Evolutionary conservation across 371 early-diverging fungal species (phyloP).

Genomic region (Apophysomyces trapeziformis): DNA sequence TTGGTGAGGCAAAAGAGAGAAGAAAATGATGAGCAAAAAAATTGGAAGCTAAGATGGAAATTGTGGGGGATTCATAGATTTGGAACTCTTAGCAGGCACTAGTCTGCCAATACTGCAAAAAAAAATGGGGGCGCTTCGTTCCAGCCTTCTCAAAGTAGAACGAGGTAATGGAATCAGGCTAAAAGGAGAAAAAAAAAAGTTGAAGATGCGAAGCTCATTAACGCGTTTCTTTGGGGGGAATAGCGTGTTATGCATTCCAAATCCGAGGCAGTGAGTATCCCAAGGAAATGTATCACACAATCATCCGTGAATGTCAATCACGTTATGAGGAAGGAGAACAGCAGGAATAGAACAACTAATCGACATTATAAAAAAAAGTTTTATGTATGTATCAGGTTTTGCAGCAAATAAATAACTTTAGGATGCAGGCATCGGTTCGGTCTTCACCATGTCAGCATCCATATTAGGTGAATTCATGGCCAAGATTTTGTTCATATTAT

Average conservation of each 20-base stretch:
- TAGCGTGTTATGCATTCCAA: conserved; percentile 46
- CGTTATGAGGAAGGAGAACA: conserved; percentile 30
- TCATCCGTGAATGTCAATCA: conserved; percentile 41
- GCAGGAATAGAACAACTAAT: neutral
- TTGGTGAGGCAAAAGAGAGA: conserved; percentile 20
- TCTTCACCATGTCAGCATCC: conserved; percentile 21
- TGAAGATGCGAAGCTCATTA: too few species aligned
- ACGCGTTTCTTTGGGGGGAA: too few species aligned
- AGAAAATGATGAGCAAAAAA: too few species aligned
- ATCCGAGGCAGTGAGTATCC: conserved; percentile 53
- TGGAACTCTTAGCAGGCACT: conserved; percentile 35
- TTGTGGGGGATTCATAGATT: conserved; percentile 26
- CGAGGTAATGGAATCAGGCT: conserved; percentile 27
- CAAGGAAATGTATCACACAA: conserved; percentile 40
- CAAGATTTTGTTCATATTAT: neutral
- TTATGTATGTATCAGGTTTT: too few species aligned
- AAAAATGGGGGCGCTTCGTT: conserved; percentile 37
- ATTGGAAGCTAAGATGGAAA: too few species aligned
- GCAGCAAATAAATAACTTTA: too few species aligned
- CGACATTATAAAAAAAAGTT: neutral
- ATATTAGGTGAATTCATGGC: neutral
- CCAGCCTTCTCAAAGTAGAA: conserved; percentile 42
- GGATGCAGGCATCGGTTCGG: conserved; percentile 29
- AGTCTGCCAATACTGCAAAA: conserved; percentile 32
- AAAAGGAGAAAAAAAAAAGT: neutral